These are phyloP conservation scores for Arthrocladium fulminans DNA, from an alignment of 2,329 filamentous ascomycete genomes.

Conservation along the genomic window DNA sequence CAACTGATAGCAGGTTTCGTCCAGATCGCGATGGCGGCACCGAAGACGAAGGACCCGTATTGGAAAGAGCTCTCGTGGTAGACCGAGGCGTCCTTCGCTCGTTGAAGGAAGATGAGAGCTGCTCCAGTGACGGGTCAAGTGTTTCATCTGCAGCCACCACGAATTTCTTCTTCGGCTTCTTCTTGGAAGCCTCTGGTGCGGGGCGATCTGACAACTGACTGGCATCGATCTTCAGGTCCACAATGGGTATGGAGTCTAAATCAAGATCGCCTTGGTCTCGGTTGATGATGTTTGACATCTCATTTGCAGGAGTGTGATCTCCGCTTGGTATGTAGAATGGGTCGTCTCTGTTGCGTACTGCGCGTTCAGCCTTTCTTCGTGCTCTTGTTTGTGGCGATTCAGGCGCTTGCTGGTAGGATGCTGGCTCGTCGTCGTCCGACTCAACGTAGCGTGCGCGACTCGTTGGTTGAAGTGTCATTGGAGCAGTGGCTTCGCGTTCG, in stretches of 20 bases:
- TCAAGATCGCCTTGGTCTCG: constrained; percentile 69
- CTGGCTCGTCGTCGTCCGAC: constrained; percentile 13
- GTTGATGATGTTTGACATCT: constrained; percentile 49
- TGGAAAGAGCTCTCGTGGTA: constrained; percentile 26
- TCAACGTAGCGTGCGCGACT: constrained; percentile 1
- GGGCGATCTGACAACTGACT: constrained; percentile 25
- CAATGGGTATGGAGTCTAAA: constrained; percentile 90
- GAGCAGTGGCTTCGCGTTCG: constrained; percentile 19
- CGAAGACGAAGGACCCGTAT: constrained; percentile 12
- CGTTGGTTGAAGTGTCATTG: constrained; percentile 9
- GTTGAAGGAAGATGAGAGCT: constrained; percentile 15
- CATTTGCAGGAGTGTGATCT: constrained; percentile 68
- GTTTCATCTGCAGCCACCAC: constrained; percentile 67
- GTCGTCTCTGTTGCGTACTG: constrained; percentile 80
- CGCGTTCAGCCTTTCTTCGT: constrained; percentile 63
- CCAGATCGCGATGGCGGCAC: constrained; percentile 31
- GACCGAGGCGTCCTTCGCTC: constrained; percentile 27
- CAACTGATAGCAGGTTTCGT: constrained; percentile 69
- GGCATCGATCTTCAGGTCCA: constrained; percentile 73
- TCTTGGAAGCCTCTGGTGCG: constrained; percentile 22
- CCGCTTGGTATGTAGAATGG: constrained; percentile 78
- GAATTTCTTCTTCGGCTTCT: constrained; percentile 48
- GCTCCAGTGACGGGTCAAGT: constrained; percentile 44
- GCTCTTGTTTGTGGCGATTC: constrained; percentile 63
- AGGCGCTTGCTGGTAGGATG: constrained; percentile 44